Base-by-base conservation (phyloP, 441 rosid species). In the Jatropha podagrica region DNA sequence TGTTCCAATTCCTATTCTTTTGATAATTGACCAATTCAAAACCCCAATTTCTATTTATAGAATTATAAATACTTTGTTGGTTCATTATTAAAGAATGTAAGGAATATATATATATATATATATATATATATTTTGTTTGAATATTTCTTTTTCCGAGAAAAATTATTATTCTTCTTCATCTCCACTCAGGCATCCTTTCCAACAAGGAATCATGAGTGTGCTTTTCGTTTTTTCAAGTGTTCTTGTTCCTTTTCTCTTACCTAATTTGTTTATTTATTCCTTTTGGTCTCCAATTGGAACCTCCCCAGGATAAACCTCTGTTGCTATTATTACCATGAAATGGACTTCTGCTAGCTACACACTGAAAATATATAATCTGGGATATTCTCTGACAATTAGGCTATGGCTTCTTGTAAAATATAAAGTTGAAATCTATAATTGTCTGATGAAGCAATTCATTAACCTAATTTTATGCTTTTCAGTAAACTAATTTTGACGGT, bases 241-340 rank as follows among this genome's bases (percentile, higher is more conserved):
- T 32, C 27, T 3, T 14, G 2, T 49, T 26, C 11, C 14, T 32
- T 0, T 27, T 49, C 26, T 44, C 7, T 26, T 2, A 46, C 0
- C 13, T 68, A 32, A 13, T 67, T 67, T 40, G 41, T 20, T 20
- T 1, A 4, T 65, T 11, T 41, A 41, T 18, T 66, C 1, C 11
- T 64, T 5, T 49, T 26, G 17, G 1, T 32, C 32, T 32, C 32
- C 7, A 8, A 42, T 4, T 41, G 4, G 51, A 65, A 42, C 69
- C 69, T 65, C 32, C 51, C 52, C 15, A 0, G 6, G 48, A 65
- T 65, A 65, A 65, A 65, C 69, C 51, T 65, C 32, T 65, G 9
- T 42, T 42, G 46, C 9, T 42, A 15, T 7, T 15, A 37, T 32
- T 62, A 32, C 2, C 1, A 20, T 60, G 1, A 4, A 12, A 26